Evolutionary conservation across 495 filamentous ascomycete species (phyloP), one percentile per base, ranked within the genome.

Genomic region (Trichoderma asperelloides): DNA sequence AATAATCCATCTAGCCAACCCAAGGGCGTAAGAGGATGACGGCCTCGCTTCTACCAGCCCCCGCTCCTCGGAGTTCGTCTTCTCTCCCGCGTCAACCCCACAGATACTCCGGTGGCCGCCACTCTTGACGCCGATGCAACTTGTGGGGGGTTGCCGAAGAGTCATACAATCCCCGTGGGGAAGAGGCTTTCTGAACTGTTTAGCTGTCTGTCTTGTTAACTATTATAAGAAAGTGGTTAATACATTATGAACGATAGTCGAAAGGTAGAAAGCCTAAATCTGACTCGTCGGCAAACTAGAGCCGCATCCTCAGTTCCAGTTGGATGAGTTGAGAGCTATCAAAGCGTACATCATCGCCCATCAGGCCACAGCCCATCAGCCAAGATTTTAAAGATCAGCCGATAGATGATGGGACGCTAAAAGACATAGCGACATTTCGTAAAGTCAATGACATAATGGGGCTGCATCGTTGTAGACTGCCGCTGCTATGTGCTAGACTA

Each of bases 21-120:
- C 6, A 37, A 37, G 33, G 33, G 33, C 33, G 33, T 37, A 37
- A 37, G 33, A 37, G 33, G 33, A 37, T 37, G 33, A 37, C 33
- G 79, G 68, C 70, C 79, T 7, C 74, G 73, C 45, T 78, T 77
- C 70, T 47, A n/a, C 15, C 43, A 11, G n/a, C 13, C 43, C 43
- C 43, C 43, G 43, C 43, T 47, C 43, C 15, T 15, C 43, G 13
- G 15, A 47, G 15, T n/a, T 47, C n/a, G 33, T 47, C n/a, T 47
- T 1, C 6, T 47, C n/a, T 47, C 43, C 21, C 49, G 49, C n/a
- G 5, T 11, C 49, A n/a, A 55, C 49, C n/a, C 49, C 49, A 55
- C 49, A n/a, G 16, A 11, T 11, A 4, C 49, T 55, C 49, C 49
- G 49, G 49, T 55, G 49, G 49, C 49, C 49, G 49, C n/a, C 25